These are phyloP conservation scores for Nicotiana rustica DNA, from an alignment of 305 asterid genomes.

Conservation along the genomic window DNA sequence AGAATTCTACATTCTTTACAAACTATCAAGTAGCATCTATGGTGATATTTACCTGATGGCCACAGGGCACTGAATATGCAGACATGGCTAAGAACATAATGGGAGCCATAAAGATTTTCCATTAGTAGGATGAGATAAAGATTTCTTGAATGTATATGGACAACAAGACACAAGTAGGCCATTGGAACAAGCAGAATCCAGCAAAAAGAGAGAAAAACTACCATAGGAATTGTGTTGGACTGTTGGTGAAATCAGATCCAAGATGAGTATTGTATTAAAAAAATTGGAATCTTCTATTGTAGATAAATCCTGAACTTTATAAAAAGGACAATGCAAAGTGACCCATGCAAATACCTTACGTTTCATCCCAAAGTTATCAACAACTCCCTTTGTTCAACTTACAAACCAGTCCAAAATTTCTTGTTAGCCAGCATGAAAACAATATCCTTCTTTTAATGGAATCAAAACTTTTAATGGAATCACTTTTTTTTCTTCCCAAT, in stretches of 20 bases:
- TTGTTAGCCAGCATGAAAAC: neutral
- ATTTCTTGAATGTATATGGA: neutral
- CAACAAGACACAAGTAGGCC: neutral
- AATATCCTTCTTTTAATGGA: too few relatives aligned
- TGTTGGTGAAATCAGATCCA: neutral
- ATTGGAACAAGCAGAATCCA: neutral
- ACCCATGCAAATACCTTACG: neutral
- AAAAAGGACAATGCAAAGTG: neutral
- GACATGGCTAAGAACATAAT: constrained; percentile 17
- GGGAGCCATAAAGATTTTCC: constrained; percentile 14
- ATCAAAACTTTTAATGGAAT: neutral
- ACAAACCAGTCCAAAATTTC: neutral
- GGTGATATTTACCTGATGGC: constrained; percentile 24
- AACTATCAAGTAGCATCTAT: constrained; percentile 1
- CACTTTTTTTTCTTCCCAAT: neutral
- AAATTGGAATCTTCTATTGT: neutral
- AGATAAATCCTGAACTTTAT: neutral
- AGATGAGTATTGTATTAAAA: neutral
- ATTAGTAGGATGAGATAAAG: constrained; percentile 20
- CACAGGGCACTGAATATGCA: constrained; percentile 1
- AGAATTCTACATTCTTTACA: constrained; percentile 7
- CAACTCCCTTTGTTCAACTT: constrained; percentile 10
- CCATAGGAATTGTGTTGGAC: neutral
- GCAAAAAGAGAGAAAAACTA: constrained; percentile 5
- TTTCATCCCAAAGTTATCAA: neutral